phyloP scores from a whole-genome alignment of 768 basidiomycete species.

The Tylopilus vinaceipallidus region DNA sequence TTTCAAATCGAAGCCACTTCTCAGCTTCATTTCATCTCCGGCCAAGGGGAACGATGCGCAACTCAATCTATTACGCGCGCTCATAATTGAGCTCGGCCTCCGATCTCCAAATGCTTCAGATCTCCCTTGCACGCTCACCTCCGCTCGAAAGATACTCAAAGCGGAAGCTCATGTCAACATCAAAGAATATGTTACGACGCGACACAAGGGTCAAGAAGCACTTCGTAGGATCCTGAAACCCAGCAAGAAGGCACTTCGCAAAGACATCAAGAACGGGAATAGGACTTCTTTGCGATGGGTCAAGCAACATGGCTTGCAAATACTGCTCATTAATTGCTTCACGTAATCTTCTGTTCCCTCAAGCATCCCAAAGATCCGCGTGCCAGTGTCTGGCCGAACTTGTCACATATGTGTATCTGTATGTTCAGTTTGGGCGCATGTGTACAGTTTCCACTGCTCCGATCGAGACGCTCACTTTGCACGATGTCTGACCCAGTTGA shows the following conservation, averaged over 20 bases:
- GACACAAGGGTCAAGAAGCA: slow-evolving; percentile 60
- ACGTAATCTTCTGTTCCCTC: slow-evolving; percentile 23
- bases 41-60: slow-evolving; percentile 23
- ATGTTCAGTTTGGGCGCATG: neutral
- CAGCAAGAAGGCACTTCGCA: slow-evolving; percentile 58
- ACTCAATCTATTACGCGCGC: slow-evolving; percentile 65
- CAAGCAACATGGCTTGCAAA: slow-evolving; percentile 60
- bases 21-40: slow-evolving; percentile 26
- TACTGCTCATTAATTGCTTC: slow-evolving; percentile 57
- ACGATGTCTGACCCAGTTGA: neutral
- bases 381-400: too few relatives aligned
- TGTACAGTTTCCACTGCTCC: neutral
- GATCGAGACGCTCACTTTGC: neutral
- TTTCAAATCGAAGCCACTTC: neutral
- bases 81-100: slow-evolving; percentile 77
- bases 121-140: slow-evolving; percentile 58
- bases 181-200: slow-evolving; percentile 66
- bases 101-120: slow-evolving; percentile 38
- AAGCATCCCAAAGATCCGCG: too few relatives aligned
- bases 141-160: slow-evolving; percentile 69
- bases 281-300: slow-evolving; percentile 52
- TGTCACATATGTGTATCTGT: neutral
- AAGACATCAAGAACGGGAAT: slow-evolving; percentile 52
- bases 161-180: slow-evolving; percentile 68
- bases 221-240: slow-evolving; percentile 62